Conservation (phyloP, 2,329 filamentous ascomycete genomes). For the Verticillium dahliae region DNA sequence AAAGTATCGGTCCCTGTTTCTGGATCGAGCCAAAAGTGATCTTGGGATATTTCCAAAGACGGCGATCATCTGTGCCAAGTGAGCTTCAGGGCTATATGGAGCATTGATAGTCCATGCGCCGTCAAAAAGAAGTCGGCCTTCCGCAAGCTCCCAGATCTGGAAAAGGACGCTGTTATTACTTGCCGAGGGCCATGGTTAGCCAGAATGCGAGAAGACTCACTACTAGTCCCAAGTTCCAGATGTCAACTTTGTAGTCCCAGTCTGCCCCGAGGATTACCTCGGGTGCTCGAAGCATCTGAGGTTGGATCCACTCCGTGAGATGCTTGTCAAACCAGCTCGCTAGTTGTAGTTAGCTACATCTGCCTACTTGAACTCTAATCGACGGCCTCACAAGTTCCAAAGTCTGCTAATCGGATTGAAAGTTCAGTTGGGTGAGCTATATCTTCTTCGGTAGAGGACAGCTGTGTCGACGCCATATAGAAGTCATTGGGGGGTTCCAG, state of each 20-base stretch:
- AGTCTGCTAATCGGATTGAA: background rate
- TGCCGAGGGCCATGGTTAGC: background rate
- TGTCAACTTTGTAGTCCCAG: conserved; percentile 17
- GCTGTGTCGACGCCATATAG: conserved; percentile 6
- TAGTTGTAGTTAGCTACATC: conserved; percentile 8
- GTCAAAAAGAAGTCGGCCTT: conserved; percentile 16
- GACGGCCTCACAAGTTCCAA: background rate
- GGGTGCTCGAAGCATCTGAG: conserved; percentile 15
- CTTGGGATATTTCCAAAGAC: conserved; percentile 13
- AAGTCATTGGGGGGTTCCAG: conserved; percentile 9
- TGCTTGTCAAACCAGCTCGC: conserved; percentile 17
- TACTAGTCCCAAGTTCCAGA: conserved; percentile 17
- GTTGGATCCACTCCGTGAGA: conserved; percentile 19
- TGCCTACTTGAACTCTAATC: conserved; percentile 2
- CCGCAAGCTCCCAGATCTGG: conserved; percentile 16
- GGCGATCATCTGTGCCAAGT: conserved; percentile 16
- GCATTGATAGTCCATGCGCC: conserved; percentile 11
- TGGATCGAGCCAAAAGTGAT: conserved; percentile 7
- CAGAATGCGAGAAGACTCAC: conserved; percentile 1
- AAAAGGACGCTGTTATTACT: background rate
- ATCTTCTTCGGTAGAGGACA: conserved; percentile 10
- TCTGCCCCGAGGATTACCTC: conserved; percentile 18
- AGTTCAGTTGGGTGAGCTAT: conserved; percentile 14
- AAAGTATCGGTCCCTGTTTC: conserved; percentile 4
- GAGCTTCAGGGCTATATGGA: conserved; percentile 16